phyloP scores from a whole-genome alignment of 306 rosid species.

The Boehmeria nivea region DNA sequence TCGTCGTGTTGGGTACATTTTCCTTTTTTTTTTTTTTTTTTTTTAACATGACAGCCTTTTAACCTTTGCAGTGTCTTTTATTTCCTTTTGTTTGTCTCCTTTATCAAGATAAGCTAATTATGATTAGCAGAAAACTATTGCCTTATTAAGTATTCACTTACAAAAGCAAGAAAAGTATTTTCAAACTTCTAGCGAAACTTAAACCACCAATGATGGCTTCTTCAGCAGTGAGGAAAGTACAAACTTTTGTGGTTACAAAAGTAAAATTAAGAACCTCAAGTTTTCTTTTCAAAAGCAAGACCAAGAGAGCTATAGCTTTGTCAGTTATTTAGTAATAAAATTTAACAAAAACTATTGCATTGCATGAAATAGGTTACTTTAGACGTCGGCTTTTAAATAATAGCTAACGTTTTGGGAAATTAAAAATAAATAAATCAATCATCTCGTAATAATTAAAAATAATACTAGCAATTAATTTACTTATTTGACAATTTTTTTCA shows the following conservation, averaged over 20 bases:
- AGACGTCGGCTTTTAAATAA: too few species aligned
- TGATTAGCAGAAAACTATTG: not conserved
- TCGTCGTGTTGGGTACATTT: not conserved
- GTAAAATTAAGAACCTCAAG: not conserved
- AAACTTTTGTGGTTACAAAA: not conserved
- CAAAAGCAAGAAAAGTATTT: conserved; percentile 11
- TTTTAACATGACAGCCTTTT: not conserved
- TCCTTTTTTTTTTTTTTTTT: not conserved
- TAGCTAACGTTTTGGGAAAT: too few species aligned
- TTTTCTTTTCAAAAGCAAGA: conserved; percentile 6
- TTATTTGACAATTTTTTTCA: too few species aligned
- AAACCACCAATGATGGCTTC: not conserved
- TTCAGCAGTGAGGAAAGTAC: not conserved
- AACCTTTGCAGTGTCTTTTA: conserved; percentile 38
- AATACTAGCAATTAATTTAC: too few species aligned
- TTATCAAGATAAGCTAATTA: conserved; percentile 23
- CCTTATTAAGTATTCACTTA: conserved; percentile 2
- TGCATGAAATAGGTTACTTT: too few species aligned
- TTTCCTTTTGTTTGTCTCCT: conserved; percentile 30
- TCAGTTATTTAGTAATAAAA: too few species aligned
- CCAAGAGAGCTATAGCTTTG: too few species aligned
- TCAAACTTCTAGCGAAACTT: not conserved
- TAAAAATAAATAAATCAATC: too few species aligned
- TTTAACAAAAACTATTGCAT: too few species aligned
- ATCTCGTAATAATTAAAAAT: too few species aligned